phyloP scores from a whole-genome alignment of 306 rosid species.

The Arachis stenosperma region DNA sequence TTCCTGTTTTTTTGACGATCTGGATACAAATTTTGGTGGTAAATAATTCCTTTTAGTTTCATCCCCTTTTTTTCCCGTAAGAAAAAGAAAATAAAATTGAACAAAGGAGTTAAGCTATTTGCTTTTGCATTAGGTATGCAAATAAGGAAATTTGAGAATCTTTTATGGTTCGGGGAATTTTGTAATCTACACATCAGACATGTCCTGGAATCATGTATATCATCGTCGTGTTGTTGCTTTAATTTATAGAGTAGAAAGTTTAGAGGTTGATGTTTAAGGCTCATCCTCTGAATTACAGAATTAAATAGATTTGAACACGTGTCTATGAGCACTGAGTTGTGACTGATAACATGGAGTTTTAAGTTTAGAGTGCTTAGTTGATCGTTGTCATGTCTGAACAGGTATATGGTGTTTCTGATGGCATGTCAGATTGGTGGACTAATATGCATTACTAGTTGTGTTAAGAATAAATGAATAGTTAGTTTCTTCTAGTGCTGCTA shows the following conservation, averaged over 20 bases:
- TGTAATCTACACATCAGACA: background rate
- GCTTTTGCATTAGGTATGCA: constrained; percentile 38
- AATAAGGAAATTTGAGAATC: constrained; percentile 31
- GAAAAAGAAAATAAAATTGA: background rate
- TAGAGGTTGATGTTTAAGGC: constrained; percentile 22
- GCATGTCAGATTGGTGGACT: constrained; percentile 3
- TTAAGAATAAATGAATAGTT: constrained; percentile 10
- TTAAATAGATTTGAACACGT: constrained; percentile 7
- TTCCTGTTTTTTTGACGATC: constrained; percentile 38
- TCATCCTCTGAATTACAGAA: background rate
- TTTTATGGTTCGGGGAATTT: constrained; percentile 32
- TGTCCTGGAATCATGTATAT: background rate
- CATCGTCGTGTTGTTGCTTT: background rate
- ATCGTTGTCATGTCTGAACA: constrained; percentile 20
- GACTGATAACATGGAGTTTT: constrained; percentile 22
- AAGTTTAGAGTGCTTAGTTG: constrained; percentile 23
- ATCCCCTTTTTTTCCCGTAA: background rate
- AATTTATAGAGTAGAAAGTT: constrained; percentile 28
- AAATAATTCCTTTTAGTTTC: constrained; percentile 29
- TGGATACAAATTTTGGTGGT: constrained; percentile 33
- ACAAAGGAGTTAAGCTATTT: constrained; percentile 17
- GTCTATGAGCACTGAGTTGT: constrained; percentile 5
- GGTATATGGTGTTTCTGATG: constrained; percentile 6
- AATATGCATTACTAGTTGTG: constrained; percentile 23
- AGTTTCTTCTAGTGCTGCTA: constrained; percentile 13